Percentiles rank a stretch among this genome's conserved stretches.
Conservation (phyloP, 2,329 filamentous ascomycete genomes). For the Myriosclerotinia duriaeana region DNA sequence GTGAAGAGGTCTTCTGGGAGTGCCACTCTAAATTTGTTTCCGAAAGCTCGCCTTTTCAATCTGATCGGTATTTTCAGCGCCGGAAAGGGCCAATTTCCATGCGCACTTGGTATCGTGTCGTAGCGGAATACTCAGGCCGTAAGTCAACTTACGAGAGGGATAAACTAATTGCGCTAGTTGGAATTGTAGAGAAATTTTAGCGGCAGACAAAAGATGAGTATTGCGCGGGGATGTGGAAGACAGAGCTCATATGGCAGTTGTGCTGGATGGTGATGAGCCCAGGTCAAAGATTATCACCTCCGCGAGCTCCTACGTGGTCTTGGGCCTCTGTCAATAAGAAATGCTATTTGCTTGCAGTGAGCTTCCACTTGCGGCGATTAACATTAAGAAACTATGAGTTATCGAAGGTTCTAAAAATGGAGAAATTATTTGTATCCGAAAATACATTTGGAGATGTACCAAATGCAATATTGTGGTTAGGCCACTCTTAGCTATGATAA, state of each 20-base stretch:
- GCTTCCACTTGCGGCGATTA: too few relatives aligned
- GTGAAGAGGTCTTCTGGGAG: too few relatives aligned
- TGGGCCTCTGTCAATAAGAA: neutral
- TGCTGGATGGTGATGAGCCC: fast-evolving
- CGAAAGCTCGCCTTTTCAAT: too few relatives aligned
- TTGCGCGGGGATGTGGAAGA: neutral
- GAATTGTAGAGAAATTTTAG: neutral
- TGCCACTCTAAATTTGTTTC: too few relatives aligned
- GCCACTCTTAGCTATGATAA: neutral
- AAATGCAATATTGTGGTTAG: neutral
- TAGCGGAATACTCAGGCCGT: neutral
- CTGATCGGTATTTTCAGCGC: too few relatives aligned
- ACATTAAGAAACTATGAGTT: too few relatives aligned
- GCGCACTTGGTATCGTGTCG: too few relatives aligned
- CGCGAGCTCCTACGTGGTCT: neutral
- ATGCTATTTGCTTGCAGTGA: too few relatives aligned
- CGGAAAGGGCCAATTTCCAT: too few relatives aligned
- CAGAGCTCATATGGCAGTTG: neutral
- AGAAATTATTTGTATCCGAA: neutral
- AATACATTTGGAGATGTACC: neutral
- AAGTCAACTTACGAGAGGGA: neutral
- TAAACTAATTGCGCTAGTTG: neutral
- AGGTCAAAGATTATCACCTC: neutral
- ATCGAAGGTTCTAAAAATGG: neutral
- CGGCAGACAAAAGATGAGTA: neutral